These are phyloP conservation scores for Antitrichia curtipendula DNA, from an alignment of 225 moss, liverwort and hornwort genomes.

Conservation along the genomic window DNA sequence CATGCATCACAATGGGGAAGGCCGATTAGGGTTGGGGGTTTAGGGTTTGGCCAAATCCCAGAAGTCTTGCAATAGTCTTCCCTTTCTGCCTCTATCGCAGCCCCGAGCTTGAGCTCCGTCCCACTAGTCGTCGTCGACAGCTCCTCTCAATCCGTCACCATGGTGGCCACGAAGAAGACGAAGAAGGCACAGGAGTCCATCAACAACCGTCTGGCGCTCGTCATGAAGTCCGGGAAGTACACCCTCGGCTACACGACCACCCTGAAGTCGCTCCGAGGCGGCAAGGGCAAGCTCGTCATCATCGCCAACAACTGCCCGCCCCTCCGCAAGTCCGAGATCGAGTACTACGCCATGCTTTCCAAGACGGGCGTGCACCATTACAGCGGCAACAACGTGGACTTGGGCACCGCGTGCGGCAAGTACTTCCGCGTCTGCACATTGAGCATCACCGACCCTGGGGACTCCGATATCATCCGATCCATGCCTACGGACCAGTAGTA, in stretches of 20 bases:
- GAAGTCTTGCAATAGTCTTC: rapidly evolving
- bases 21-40: background rate
- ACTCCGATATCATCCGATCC: conserved; percentile 28
- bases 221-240: conserved; percentile 7
- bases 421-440: conserved; percentile 7
- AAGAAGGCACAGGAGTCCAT: conserved; percentile 10
- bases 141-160: background rate
- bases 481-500: background rate
- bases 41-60: background rate
- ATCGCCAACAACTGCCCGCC: conserved; percentile 29
- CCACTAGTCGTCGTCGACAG: background rate
- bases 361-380: conserved; percentile 30
- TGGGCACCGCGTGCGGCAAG: conserved; percentile 24
- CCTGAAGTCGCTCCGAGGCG: background rate
- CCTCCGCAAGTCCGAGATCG: conserved; percentile 24
- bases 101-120: background rate
- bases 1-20: background rate
- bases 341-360: conserved; percentile 28
- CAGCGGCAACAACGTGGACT: conserved; percentile 26
- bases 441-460: conserved; percentile 21
- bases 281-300: conserved; percentile 13
- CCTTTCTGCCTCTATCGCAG: background rate
- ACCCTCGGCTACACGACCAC: conserved; percentile 7
- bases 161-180: background rate
- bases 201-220: background rate